Evolutionary conservation across 2,329 filamentous ascomycete genomes (phyloP).

Genomic region (Ophiocordyceps camponoti-leonardi): DNA sequence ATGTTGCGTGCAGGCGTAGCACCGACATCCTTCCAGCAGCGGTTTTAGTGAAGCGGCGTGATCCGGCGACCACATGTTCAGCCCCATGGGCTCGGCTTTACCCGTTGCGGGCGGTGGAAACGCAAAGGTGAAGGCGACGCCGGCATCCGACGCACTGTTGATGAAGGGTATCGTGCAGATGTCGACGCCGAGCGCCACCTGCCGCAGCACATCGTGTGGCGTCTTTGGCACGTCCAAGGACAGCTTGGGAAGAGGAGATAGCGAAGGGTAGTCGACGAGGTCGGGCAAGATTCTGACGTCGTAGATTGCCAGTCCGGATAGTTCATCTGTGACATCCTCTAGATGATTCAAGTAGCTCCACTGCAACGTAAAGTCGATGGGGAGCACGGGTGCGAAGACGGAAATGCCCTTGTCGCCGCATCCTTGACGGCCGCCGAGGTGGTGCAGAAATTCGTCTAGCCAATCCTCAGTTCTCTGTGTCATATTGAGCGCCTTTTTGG

Average conservation of each 20-base stretch:
- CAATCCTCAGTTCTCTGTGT: slow-evolving; percentile 72
- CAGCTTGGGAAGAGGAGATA: slow-evolving; percentile 52
- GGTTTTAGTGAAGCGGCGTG: slow-evolving; percentile 48
- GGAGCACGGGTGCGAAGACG: slow-evolving; percentile 53
- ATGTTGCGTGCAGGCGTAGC: slow-evolving; percentile 71
- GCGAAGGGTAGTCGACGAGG: slow-evolving; percentile 33
- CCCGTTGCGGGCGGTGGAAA: slow-evolving; percentile 36
- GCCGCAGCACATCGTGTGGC: slow-evolving; percentile 62
- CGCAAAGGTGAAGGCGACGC: slow-evolving; percentile 64
- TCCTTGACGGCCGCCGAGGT: slow-evolving; percentile 10
- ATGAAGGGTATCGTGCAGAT: slow-evolving; percentile 65
- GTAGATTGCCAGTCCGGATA: slow-evolving; percentile 66
- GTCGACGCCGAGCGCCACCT: slow-evolving; percentile 64
- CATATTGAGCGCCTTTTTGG: slow-evolving; percentile 69
- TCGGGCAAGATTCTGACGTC: slow-evolving; percentile 52
- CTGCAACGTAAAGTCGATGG: slow-evolving; percentile 59
- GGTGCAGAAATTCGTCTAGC: slow-evolving; percentile 48
- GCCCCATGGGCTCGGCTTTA: slow-evolving; percentile 38
- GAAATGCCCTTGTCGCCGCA: slow-evolving; percentile 15
- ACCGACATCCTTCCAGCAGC: slow-evolving; percentile 47
- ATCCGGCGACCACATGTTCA: slow-evolving; percentile 56
- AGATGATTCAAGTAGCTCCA: slow-evolving; percentile 64
- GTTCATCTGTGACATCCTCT: slow-evolving; percentile 36
- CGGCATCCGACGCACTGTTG: slow-evolving; percentile 58
- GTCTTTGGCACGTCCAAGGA: slow-evolving; percentile 52